Evolutionary conservation across 805 yeast genomes (phyloP), one percentile per base, ranked within the genome.

Genomic region (Candida boidinii): DNA sequence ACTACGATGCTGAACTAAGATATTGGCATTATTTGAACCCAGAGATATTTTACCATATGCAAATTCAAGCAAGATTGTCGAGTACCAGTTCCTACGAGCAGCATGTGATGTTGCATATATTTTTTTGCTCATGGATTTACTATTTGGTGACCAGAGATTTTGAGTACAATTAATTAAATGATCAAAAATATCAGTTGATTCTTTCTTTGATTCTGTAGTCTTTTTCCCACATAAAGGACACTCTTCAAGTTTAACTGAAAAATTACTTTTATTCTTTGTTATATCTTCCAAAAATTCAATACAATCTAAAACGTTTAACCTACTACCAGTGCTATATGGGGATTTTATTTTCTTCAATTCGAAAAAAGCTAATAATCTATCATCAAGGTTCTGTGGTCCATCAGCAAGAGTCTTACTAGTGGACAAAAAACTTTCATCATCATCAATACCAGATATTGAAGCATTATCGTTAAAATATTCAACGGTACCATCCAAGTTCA

Each of bases 1-100:
- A 13, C 70, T 64, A 39, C 98, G 66, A 53, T 92, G 96, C 54
- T 92, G 97, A 2, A 90, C 96, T 31, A 92, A 62, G 20, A 92
- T 90, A 49, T 90, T 90, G 8, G 96, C 98, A 30, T 94, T 86
- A 50, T 90, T 85, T 17, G 79, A 77, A 2, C 96, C 96, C 23
- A 90, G 58, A 30, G 77, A 76, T 51, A 87, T 81, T 46, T 81
- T 81, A 0, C 98, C 98, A 50, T 85, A 87, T 0, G 92, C 84
- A 29, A 92, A 60, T 49, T 86, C 88, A 31, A 87, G 80, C 36
- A 88, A 61, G 3, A 83, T 71, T 46, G 82, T 86, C 4, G 88
- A 69, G 48, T 82, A 85, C 97, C 97, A 88, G 39, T 87, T 73
- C 44, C 84, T 77, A 4, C 88, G 73, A 0, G 97, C 97, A 44